Percentiles rank a stretch among this genome's conserved stretches.
Conservation (phyloP, 805 yeast species). For the Saccharomycopsis oosterbeekiorum region DNA sequence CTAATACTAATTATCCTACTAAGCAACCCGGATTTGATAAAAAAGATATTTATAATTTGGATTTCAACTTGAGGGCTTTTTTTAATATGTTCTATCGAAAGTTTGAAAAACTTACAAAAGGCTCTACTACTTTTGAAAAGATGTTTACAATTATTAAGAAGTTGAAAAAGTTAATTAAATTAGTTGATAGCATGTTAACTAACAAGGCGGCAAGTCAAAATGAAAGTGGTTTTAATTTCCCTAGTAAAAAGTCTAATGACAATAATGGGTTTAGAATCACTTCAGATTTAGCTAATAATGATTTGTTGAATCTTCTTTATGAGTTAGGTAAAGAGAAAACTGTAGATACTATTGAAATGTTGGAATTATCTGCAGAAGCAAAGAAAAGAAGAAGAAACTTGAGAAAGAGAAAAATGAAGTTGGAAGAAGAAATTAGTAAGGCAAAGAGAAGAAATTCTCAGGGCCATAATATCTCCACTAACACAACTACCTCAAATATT, state of each 20-base stretch:
- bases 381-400: slow-evolving; percentile 4
- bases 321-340: slow-evolving; percentile 44
- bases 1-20: slow-evolving; percentile 14
- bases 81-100: slow-evolving; percentile 16
- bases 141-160: slow-evolving; percentile 19
- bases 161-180: slow-evolving; percentile 16
- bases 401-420: neutral
- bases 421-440: neutral
- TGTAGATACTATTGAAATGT: slow-evolving; percentile 23
- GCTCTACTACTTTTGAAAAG: slow-evolving; percentile 14
- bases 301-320: slow-evolving; percentile 42
- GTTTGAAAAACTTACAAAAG: slow-evolving; percentile 12
- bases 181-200: slow-evolving; percentile 14
- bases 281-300: slow-evolving; percentile 46
- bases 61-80: slow-evolving; percentile 16
- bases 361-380: slow-evolving; percentile 12
- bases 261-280: slow-evolving; percentile 20
- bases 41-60: slow-evolving; percentile 16
- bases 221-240: slow-evolving; percentile 13
- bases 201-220: slow-evolving; percentile 5
- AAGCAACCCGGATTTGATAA: slow-evolving; percentile 25
- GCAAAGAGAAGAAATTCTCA: neutral
- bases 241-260: neutral
- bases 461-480: no score
- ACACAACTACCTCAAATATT: neutral